Conservation (phyloP, 257 asterid species). For the Coffea eugenioides region DNA sequence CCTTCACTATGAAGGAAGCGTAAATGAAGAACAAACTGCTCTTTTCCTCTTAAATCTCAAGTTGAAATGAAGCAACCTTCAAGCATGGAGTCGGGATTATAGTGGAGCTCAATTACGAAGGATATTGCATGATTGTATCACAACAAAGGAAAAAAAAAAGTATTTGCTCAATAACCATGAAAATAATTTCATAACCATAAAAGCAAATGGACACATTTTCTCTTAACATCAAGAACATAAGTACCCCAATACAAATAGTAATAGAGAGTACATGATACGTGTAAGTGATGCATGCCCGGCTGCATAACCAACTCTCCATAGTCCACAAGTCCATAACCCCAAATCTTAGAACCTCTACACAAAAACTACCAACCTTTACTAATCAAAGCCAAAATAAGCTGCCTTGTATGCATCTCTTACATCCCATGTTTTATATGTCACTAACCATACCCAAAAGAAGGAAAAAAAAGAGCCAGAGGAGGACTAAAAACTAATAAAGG, state of each 20-base stretch:
- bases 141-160: too few relatives aligned
- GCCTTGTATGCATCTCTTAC: conserved; percentile 59
- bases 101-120: too few relatives aligned
- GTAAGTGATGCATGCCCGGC: conserved; percentile 46
- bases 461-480: conserved; percentile 1
- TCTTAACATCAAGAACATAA: conserved; percentile 15
- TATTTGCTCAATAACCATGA: neutral
- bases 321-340: neutral
- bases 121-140: too few relatives aligned
- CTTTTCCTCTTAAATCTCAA: neutral
- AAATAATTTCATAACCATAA: neutral
- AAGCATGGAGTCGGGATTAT: too few relatives aligned
- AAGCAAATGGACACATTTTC: conserved; percentile 19
- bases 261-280: conserved; percentile 20
- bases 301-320: conserved; percentile 8
- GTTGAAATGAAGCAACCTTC: too few relatives aligned
- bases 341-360: neutral
- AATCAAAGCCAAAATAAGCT: conserved; percentile 16
- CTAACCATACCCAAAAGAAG: neutral
- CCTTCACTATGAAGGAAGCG: neutral
- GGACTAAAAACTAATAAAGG: neutral
- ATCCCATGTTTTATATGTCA: conserved; percentile 35
- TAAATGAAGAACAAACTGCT: too few relatives aligned
- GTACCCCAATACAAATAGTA: neutral
- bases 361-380: neutral